A percentile compares a stretch with the other conserved stretches of the same genome.
Conservation (phyloP, 176 grass and related monocot species). For the Melocanna baccifera region DNA sequence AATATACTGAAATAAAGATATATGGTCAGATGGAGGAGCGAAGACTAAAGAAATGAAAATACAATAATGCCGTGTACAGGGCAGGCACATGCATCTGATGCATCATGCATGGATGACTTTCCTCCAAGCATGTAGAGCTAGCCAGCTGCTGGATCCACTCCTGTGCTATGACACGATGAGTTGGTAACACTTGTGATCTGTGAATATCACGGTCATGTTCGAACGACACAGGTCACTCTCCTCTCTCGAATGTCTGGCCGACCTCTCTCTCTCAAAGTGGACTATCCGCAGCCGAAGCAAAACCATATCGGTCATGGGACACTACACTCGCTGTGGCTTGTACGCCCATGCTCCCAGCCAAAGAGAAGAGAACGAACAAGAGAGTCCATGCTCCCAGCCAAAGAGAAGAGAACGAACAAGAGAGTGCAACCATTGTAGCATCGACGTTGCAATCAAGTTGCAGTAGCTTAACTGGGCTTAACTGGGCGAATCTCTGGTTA, state of each 20-base stretch:
- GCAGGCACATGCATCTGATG: slow-evolving; percentile 41
- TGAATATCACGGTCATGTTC: background rate
- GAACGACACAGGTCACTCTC: slow-evolving; percentile 15
- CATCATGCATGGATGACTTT: slow-evolving; percentile 16
- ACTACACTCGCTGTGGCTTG: background rate
- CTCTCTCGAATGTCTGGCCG: slow-evolving; percentile 2
- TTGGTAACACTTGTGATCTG: background rate
- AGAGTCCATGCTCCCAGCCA: background rate
- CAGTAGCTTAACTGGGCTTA: background rate
- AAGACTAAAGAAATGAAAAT: background rate
- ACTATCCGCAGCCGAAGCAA: background rate
- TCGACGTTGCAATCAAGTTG: background rate
- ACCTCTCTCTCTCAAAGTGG: background rate
- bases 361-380: too few species aligned
- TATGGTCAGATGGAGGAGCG: too few species aligned
- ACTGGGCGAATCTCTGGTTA: slow-evolving; percentile 10
- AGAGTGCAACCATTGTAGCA: slow-evolving; percentile 31
- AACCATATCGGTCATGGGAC: background rate
- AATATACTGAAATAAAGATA: too few species aligned
- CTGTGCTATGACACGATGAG: background rate
- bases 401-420: slow-evolving; percentile 11
- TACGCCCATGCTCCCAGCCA: background rate
- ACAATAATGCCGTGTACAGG: slow-evolving; percentile 12
- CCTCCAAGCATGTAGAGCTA: slow-evolving; percentile 10
- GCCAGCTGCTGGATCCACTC: background rate